Conservation (phyloP, 179 eudicot genomes). For the Heliamphora pulchella region DNA sequence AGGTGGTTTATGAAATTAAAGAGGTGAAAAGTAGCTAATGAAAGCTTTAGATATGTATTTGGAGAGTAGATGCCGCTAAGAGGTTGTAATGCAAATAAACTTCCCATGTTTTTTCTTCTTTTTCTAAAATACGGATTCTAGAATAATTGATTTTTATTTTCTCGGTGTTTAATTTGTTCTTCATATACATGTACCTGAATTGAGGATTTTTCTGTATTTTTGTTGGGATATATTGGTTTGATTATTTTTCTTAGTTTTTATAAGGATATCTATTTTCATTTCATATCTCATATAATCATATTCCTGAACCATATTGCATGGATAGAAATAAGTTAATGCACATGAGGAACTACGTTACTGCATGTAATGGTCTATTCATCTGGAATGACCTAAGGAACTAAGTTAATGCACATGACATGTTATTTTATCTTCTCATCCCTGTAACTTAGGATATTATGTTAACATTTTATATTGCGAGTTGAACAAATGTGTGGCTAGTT, state of each 20-base stretch:
- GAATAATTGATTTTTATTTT: not conserved
- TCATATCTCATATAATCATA: not conserved
- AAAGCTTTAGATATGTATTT: not conserved
- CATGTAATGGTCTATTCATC: not conserved
- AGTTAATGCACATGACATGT: slow-evolving; percentile 6
- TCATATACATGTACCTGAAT: not conserved
- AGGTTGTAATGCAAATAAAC: not conserved
- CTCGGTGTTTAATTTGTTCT: no score
- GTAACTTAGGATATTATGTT: not conserved
- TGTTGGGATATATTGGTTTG: not conserved
- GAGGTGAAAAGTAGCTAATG: not conserved
- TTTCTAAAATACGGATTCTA: not conserved
- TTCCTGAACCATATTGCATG: not conserved
- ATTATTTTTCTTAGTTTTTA: slow-evolving; percentile 5
- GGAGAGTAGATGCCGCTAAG: not conserved
- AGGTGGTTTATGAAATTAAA: not conserved
- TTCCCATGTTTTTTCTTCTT: no score
- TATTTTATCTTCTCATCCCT: slow-evolving; percentile 3
- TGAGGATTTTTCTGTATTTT: not conserved
- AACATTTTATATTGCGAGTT: not conserved
- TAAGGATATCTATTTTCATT: not conserved
- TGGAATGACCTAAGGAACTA: not conserved
- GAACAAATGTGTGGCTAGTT: not conserved
- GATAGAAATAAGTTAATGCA: not conserved
- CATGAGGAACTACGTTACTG: no score